Evolutionary conservation across 768 basidiomycete genomes (phyloP), one percentile per base, ranked within the genome.

Genomic region (Pleurotus djamor): DNA sequence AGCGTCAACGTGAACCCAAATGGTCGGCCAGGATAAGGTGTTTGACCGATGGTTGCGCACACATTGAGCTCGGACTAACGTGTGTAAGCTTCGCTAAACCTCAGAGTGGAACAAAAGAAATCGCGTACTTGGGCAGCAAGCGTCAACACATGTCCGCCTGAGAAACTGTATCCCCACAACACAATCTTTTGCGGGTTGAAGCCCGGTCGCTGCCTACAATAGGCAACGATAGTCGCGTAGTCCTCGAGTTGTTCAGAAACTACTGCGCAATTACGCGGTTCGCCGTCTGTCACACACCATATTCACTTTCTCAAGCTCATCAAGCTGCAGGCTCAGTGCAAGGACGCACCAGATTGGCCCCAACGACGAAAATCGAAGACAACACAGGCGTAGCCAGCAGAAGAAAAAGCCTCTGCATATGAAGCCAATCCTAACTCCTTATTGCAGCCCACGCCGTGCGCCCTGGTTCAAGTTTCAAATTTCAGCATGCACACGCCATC

Each of bases 301-400:
- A 41, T 9, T 10, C 38, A 41, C 21, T 28, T 28, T 28, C 10
- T 41, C 38, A 41, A n/a, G n/a, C 38, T 41, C 38, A n/a, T 9
- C n/a, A 41, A n/a, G 10, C 38, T 41, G 38, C n/a, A n/a, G 38
- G 38, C 9, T 41, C 38, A 12, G 16, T 12, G 16, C 48, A 49
- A 49, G 28, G 35, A 49, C 33, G 14, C 34, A 71, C 73, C 72
- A 21, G 73, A 76, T 1, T 61, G 61, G 4, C 75, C 75, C 73
- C 73, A 76, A 9, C 73, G 66, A 10, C 75, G 69, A 58, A 75
- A 76, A 63, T 76, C 74, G 50, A 76, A 76, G 16, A 74, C 69
- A 6, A 75, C 52, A 50, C 63, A 71, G 0, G 68, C 74, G 48
- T 75, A 75, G 8, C 73, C 74, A 5, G 61, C 59, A 1, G 57